Percentiles rank a stretch among this genome's conserved stretches.
phyloP scores from a whole-genome alignment of 1,284 basidiomycete genomes.

The Cutaneotrichosporon arboriforme region DNA sequence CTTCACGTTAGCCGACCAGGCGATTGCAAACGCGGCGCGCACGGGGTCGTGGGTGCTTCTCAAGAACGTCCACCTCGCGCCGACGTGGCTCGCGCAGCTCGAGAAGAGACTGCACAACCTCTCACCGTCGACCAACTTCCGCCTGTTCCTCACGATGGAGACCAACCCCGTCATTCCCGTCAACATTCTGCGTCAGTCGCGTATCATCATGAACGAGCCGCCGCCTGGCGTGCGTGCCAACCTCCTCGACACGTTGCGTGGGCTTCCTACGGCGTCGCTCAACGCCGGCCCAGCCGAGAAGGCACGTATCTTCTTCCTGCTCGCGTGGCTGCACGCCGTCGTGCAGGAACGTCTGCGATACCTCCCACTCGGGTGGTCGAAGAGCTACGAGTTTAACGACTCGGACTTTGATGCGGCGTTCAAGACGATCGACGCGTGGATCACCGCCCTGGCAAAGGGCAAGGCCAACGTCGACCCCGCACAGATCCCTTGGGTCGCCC shows the following conservation, averaged over 20 bases:
- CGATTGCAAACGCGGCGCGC: constrained; percentile 80
- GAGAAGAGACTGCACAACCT: constrained; percentile 95
- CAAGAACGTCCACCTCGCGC: constrained; percentile 92
- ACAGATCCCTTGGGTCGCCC: constrained; percentile 84
- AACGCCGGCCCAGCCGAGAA: constrained; percentile 84
- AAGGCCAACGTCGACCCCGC: constrained; percentile 84
- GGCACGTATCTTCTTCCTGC: constrained; percentile 79
- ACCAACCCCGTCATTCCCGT: constrained; percentile 78
- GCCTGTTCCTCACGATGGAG: constrained; percentile 95
- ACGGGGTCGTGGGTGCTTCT: constrained; percentile 90
- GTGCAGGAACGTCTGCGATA: constrained; percentile 93
- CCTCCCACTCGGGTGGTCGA: constrained; percentile 90
- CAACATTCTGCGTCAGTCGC: constrained; percentile 89
- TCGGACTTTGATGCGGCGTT: constrained; percentile 93
- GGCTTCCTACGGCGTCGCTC: constrained; percentile 59
- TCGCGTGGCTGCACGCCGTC: constrained; percentile 98
- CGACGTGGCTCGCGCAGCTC: constrained; percentile 86
- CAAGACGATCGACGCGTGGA: constrained; percentile 84
- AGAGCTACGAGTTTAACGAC: constrained; percentile 95
- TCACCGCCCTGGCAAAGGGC: constrained; percentile 71
- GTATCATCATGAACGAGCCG: constrained; percentile 95
- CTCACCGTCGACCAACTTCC: constrained; percentile 80
- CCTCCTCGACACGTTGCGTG: constrained; percentile 79
- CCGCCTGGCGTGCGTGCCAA: constrained; percentile 93
- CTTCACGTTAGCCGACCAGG: constrained; percentile 88